A percentile compares a stretch with the other conserved stretches of the same genome.
Evolutionary conservation across 2,329 filamentous ascomycete genomes (phyloP).

Genomic region (Beauveria bassiana): DNA sequence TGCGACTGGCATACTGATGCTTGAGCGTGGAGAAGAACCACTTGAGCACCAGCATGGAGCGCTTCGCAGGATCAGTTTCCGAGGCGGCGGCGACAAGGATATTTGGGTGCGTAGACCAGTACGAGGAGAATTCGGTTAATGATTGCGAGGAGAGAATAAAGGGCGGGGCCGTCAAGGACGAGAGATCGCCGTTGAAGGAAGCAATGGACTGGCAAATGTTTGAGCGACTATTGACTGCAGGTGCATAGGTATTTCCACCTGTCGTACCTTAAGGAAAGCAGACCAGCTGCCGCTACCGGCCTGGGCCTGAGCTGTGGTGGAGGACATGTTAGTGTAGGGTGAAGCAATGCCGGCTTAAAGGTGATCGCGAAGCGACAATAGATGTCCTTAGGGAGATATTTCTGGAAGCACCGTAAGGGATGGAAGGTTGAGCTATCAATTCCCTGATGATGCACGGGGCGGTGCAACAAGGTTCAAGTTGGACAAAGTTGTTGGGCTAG

Average conservation of each 20-base stretch:
- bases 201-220: slow-evolving; percentile 54
- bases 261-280: slow-evolving; percentile 42
- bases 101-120: slow-evolving; percentile 72
- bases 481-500: background rate
- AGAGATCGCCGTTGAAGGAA: slow-evolving; percentile 75
- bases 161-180: slow-evolving; percentile 71
- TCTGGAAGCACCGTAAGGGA: background rate
- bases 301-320: slow-evolving; percentile 23
- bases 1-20: slow-evolving; percentile 69
- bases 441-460: background rate
- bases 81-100: slow-evolving; percentile 75
- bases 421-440: background rate
- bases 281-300: slow-evolving; percentile 41
- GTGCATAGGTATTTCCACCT: background rate
- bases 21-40: slow-evolving; percentile 94
- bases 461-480: background rate
- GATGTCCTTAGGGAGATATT: background rate
- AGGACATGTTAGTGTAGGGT: slow-evolving; percentile 14
- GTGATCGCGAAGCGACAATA: background rate
- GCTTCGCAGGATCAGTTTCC: slow-evolving; percentile 72
- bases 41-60: slow-evolving; percentile 80
- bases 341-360: background rate
- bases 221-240: background rate
- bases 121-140: slow-evolving; percentile 71
- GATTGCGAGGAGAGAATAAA: slow-evolving; percentile 76